Conservation (phyloP, 1,284 basidiomycete species). For the Ceratobasidium theobromae region DNA sequence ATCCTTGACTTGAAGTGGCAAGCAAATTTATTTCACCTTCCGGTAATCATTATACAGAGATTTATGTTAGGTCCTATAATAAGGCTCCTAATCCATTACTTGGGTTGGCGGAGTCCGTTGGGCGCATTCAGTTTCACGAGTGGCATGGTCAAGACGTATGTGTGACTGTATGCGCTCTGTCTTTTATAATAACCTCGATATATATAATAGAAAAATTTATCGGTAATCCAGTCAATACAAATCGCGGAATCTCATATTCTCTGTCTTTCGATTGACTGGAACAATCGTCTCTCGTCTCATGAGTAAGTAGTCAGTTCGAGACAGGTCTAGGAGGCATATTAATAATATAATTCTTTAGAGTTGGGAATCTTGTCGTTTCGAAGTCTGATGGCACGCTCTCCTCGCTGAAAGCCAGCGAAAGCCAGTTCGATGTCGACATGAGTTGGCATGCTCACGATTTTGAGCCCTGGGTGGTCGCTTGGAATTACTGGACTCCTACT, state of each 20-base stretch:
- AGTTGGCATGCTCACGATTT: slow-evolving; percentile 89
- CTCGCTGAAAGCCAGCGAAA: slow-evolving; percentile 54
- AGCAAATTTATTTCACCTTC: slow-evolving; percentile 20
- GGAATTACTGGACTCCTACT: slow-evolving; percentile 80
- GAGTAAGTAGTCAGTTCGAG: background rate
- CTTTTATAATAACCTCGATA: background rate
- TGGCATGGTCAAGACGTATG: slow-evolving; percentile 56
- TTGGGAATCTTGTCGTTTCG: slow-evolving; percentile 69
- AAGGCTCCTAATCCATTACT: slow-evolving; percentile 45
- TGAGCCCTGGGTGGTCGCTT: slow-evolving; percentile 93
- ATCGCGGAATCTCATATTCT: slow-evolving; percentile 62
- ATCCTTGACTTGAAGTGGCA: slow-evolving; percentile 95
- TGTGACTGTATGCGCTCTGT: slow-evolving; percentile 6
- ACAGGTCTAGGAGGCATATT: slow-evolving; percentile 1
- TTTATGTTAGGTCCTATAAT: background rate
- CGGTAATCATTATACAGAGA: background rate
- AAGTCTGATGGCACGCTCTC: slow-evolving; percentile 75
- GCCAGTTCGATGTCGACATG: slow-evolving; percentile 50
- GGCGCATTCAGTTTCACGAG: slow-evolving; percentile 64
- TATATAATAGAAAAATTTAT: slow-evolving; percentile 49
- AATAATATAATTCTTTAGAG: slow-evolving; percentile 16
- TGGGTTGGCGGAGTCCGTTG: slow-evolving; percentile 82
- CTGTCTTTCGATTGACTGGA: slow-evolving; percentile 89
- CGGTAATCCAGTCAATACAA: slow-evolving; percentile 51
- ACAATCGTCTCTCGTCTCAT: slow-evolving; percentile 55